These are phyloP conservation scores for Thermothelomyces thermophilus DNA, from an alignment of 2,329 filamentous ascomycete genomes.

Conservation along the genomic window DNA sequence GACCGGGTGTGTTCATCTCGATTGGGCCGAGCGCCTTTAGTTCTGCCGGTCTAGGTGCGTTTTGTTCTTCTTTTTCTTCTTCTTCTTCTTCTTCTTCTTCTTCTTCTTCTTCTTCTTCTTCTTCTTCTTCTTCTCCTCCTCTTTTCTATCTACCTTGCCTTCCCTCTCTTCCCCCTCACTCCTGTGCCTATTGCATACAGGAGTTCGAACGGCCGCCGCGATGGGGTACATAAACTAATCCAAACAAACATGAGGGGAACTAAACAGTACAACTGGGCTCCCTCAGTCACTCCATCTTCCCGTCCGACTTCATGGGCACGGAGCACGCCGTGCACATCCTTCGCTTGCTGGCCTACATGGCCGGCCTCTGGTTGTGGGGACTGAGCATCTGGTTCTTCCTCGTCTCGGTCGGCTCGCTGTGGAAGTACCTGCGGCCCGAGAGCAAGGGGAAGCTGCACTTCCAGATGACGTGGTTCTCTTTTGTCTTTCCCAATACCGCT, in stretches of 20 bases:
- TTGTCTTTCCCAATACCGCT: constrained; percentile 75
- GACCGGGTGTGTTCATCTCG: constrained; percentile 80
- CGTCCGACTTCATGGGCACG: constrained; percentile 37
- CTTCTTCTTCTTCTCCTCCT: too few relatives aligned
- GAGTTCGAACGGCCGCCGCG: too few relatives aligned
- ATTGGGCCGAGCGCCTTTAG: constrained; percentile 66
- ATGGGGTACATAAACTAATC: too few relatives aligned
- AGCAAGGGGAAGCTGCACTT: constrained; percentile 56
- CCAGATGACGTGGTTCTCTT: constrained; percentile 81
- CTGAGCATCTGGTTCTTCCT: constrained; percentile 82
- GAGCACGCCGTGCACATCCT: constrained; percentile 36
- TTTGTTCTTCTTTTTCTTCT: constrained; percentile 29
- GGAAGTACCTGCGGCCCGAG: constrained; percentile 53
- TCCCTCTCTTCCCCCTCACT: too few relatives aligned
- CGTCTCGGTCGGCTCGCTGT: constrained; percentile 69
- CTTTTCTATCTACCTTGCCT: too few relatives aligned
- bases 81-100: not conserved
- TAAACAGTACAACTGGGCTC: constrained; percentile 40
- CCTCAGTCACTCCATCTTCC: constrained; percentile 38
- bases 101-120: not conserved
- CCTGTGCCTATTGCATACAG: too few relatives aligned
- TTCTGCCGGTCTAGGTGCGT: constrained; percentile 32
- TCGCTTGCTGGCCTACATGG: constrained; percentile 49
- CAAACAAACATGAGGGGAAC: too few relatives aligned
- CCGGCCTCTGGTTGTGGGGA: constrained; percentile 71